These are phyloP conservation scores for Paraleonurus japonicus DNA, from an alignment of 257 asterid genomes.

Conservation along the genomic window DNA sequence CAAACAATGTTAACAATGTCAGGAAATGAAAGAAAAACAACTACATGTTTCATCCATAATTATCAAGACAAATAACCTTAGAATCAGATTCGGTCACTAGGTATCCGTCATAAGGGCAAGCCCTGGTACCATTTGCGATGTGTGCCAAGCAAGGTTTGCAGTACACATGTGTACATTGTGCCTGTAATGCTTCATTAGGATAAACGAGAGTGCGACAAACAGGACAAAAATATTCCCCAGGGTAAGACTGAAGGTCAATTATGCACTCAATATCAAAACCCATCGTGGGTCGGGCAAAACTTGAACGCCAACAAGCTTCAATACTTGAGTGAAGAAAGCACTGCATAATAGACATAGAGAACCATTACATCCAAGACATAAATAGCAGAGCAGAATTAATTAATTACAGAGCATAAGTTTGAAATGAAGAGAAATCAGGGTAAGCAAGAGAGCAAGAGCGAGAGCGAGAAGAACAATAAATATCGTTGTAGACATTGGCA, in stretches of 20 bases:
- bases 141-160: conserved; percentile 89
- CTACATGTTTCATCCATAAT: conserved; percentile 5
- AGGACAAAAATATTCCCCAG: conserved; percentile 94
- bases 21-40: conserved; percentile 23
- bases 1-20: conserved; percentile 30
- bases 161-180: conserved; percentile 89
- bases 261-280: conserved; percentile 94
- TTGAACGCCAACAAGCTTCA: conserved; percentile 14
- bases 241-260: conserved; percentile 72
- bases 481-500: background rate
- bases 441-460: background rate
- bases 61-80: conserved; percentile 49
- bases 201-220: conserved; percentile 92
- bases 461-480: background rate
- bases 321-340: background rate
- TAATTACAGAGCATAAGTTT: background rate
- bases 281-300: conserved; percentile 42
- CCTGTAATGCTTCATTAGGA: conserved; percentile 85
- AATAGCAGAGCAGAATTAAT: background rate
- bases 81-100: conserved; percentile 84
- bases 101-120: conserved; percentile 97
- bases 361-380: background rate
- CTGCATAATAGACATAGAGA: conserved; percentile 21
- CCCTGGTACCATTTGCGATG: conserved; percentile 67
- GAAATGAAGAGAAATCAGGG: background rate